Evolutionary conservation across 2,329 filamentous ascomycete species (phyloP), one percentile per base, ranked within the genome.

Genomic region (Aplosporella prunicola): DNA sequence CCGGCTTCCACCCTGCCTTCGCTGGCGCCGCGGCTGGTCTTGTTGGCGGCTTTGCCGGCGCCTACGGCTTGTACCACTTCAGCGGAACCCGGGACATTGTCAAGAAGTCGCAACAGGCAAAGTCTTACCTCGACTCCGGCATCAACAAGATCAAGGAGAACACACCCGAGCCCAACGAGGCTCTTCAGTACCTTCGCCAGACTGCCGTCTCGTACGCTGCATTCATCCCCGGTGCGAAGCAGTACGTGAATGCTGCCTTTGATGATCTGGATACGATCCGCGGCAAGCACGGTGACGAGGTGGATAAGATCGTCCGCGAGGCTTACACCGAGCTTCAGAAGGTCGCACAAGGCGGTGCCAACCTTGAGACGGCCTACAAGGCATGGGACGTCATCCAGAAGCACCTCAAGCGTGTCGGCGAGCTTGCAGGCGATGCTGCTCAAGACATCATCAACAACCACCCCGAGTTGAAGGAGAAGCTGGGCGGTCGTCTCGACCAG

Each of bases 391-490:
- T 81, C 8, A 59, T 87, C 5, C 66, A 76, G 20, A 77, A 81
- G 42, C 62, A 80, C 13, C 61, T 76, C 15, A 68, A 67, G 49
- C 69, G 74, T 45, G 59, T 87, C 10, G 71, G 69, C 11, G 68
- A 68, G 29, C 66, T 87, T 2, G 72, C 78, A 0, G 72, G 69
- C 5, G 78, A 82, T 47, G 75, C 77, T 1, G 62, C 74, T 0
- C 60, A 65, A 16, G 75, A 85, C 44, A 72, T 87, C 27, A 56
- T 86, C 34, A 71, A 85, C 50, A 83, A 84, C 53, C 81, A 87
- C 53, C 82, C 82, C 0, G 58, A 80, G 47, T 51, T 84, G 14
- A 84, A 83, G 66, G 72, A 85, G 52, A 79, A 81, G 61, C 60
- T 86, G 7, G 81, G 81, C 10, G 76, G 73, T 9, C 77, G 73